phyloP scores from a whole-genome alignment of 495 filamentous ascomycete species.

The Aspergillus egyptiacus region DNA sequence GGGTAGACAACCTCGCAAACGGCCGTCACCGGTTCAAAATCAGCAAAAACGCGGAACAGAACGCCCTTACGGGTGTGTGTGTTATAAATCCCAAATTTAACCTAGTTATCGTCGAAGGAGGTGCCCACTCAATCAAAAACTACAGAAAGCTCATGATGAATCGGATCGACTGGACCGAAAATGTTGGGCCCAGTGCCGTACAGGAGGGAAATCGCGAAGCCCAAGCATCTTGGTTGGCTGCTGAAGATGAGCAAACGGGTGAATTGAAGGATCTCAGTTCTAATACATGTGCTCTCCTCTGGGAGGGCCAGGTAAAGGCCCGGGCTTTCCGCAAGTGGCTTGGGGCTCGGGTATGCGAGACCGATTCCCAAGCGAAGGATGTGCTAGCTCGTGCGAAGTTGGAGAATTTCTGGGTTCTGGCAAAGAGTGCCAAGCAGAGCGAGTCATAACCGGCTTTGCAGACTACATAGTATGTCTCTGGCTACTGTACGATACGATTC shows the following conservation, averaged over 20 bases:
- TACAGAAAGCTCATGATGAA: slow-evolving; percentile 90
- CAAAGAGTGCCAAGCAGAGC: slow-evolving; percentile 58
- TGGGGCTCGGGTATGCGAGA: slow-evolving; percentile 76
- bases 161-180: slow-evolving; percentile 92
- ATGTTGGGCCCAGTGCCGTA: slow-evolving; percentile 60
- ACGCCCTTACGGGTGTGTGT: slow-evolving; percentile 77
- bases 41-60: slow-evolving; percentile 82
- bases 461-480: no score
- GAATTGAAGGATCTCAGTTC: slow-evolving; percentile 69
- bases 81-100: slow-evolving; percentile 84
- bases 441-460: slow-evolving; percentile 32
- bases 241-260: slow-evolving; percentile 68
- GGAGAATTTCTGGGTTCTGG: slow-evolving; percentile 94
- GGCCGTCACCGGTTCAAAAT: slow-evolving; percentile 92
- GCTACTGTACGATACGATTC: no score
- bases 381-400: slow-evolving; percentile 72
- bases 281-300: slow-evolving; percentile 77
- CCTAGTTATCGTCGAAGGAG: slow-evolving; percentile 87
- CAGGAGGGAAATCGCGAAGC: slow-evolving; percentile 56
- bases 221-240: slow-evolving; percentile 63
- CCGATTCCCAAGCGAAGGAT: slow-evolving; percentile 80
- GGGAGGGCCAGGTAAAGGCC: slow-evolving; percentile 77
- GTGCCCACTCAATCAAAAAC: slow-evolving; percentile 65
- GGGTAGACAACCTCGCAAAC: slow-evolving; percentile 79
- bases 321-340: slow-evolving; percentile 77